Evolutionary conservation across 345 rosid genomes (phyloP).

Genomic region (thale cress (Arabidopsis thaliana)): DNA sequence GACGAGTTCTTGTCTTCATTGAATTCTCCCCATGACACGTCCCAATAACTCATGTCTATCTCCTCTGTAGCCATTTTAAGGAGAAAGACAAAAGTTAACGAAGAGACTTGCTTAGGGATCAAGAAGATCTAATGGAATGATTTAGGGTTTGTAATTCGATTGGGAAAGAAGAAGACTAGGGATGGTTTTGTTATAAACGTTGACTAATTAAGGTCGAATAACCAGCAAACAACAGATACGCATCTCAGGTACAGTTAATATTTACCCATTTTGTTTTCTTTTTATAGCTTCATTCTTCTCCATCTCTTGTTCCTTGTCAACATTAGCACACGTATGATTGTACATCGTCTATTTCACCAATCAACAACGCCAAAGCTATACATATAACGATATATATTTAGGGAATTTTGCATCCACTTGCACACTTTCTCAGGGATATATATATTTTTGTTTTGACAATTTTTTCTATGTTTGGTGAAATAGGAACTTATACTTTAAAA

Average conservation of each 20-base stretch:
- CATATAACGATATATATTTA: background rate
- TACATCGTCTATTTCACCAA: slow-evolving; percentile 10
- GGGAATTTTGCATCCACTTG: background rate
- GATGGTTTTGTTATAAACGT: slow-evolving; percentile 13
- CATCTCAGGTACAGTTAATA: slow-evolving; percentile 5
- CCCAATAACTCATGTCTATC: slow-evolving; percentile 14
- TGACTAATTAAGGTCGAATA: slow-evolving; percentile 11
- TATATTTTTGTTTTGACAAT: background rate
- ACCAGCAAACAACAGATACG: slow-evolving; percentile 28
- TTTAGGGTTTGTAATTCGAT: slow-evolving; percentile 17
- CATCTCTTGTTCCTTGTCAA: slow-evolving; percentile 23
- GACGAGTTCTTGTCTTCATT: slow-evolving; percentile 7
- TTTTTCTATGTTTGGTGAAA: background rate
- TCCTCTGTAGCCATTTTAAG: slow-evolving; percentile 19
- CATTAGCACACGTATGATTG: background rate
- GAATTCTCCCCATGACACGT: slow-evolving; percentile 38
- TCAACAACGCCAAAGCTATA: slow-evolving; percentile 2
- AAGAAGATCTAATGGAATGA: slow-evolving; percentile 8
- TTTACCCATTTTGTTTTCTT: background rate
- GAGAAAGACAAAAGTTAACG: background rate
- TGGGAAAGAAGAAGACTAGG: background rate
- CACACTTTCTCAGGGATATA: background rate
- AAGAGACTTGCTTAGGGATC: slow-evolving; percentile 2
- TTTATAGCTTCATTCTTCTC: slow-evolving; percentile 14
- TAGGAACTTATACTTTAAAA: too few relatives aligned